Conservation (phyloP, 805 yeast species). For the Metschnikowia sp. region DNA sequence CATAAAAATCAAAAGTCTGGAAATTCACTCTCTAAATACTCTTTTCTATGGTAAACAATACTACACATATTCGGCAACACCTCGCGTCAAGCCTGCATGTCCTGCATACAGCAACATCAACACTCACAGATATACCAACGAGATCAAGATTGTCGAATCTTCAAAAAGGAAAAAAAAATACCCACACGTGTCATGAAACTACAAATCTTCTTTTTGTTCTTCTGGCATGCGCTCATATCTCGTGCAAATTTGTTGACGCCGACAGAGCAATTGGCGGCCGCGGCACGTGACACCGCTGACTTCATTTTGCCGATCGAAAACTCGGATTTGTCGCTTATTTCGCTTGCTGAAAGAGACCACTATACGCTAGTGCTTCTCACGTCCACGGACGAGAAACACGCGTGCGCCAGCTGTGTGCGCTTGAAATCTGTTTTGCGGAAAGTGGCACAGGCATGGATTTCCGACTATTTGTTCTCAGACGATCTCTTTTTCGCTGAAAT, state of each 20-base stretch:
- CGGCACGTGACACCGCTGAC: slow-evolving; percentile 7
- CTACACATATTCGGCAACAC: no score
- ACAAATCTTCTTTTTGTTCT: not conserved
- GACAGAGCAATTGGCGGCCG: slow-evolving; percentile 1
- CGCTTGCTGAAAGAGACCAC: slow-evolving; percentile 37
- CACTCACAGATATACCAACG: no score
- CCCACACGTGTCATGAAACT: not conserved
- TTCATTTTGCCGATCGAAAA: slow-evolving; percentile 9
- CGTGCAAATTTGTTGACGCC: not conserved
- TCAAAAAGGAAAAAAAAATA: no score
- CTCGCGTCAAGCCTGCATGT: no score
- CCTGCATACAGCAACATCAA: no score
- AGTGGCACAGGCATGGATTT: slow-evolving; percentile 43
- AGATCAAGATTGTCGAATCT: no score
- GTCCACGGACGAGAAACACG: slow-evolving; percentile 39
- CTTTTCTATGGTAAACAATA: no score
- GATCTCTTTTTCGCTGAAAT: slow-evolving; percentile 46
- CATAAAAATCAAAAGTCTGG: no score
- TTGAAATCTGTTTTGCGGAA: slow-evolving; percentile 39
- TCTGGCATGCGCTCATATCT: not conserved
- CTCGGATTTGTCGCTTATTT: slow-evolving; percentile 12
- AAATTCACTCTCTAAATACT: no score
- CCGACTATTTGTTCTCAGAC: slow-evolving; percentile 40
- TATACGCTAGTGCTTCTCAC: slow-evolving; percentile 53
- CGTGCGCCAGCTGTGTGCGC: slow-evolving; percentile 47